Conservation (phyloP, 2,329 filamentous ascomycete species). For the Plectosphaerella plurivora region DNA sequence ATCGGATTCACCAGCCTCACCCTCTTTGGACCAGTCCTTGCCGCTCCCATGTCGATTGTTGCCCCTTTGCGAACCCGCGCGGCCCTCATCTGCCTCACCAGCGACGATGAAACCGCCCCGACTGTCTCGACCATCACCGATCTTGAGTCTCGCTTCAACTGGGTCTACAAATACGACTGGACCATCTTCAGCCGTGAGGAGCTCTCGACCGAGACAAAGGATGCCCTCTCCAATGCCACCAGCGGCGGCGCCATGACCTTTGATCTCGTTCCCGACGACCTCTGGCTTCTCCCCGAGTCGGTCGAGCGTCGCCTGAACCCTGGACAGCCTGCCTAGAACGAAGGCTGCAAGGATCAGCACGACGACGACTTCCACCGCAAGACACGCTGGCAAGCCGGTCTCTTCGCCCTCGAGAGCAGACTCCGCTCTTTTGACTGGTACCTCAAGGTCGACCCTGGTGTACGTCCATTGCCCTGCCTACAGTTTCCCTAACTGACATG, state of each 20-base stretch:
- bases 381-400: slow-evolving; percentile 77
- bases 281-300: slow-evolving; percentile 72
- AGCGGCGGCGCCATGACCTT: slow-evolving; percentile 63
- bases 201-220: slow-evolving; percentile 74
- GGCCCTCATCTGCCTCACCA: slow-evolving; percentile 61
- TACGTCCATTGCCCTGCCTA: slow-evolving; percentile 28
- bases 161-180: slow-evolving; percentile 81
- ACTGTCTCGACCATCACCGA: slow-evolving; percentile 69
- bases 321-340: slow-evolving; percentile 57
- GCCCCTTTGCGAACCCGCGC: slow-evolving; percentile 21
- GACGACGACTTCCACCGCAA: slow-evolving; percentile 68
- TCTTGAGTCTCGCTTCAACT: slow-evolving; percentile 58
- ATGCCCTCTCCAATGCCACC: slow-evolving; percentile 61
- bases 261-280: slow-evolving; percentile 68
- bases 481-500: slow-evolving; percentile 12
- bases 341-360: slow-evolving; percentile 57
- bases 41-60: slow-evolving; percentile 1
- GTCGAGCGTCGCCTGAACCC: slow-evolving; percentile 65
- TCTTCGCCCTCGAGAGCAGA: slow-evolving; percentile 75
- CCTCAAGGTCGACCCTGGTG: slow-evolving; percentile 57
- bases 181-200: slow-evolving; percentile 81
- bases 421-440: slow-evolving; percentile 58
- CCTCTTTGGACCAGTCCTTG: background rate
- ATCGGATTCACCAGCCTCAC: background rate
- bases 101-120: slow-evolving; percentile 64